Percentiles rank a stretch among this genome's conserved stretches.
phyloP scores from a whole-genome alignment of 352 stramenopile species.

The Phytophthora sansomeana region DNA sequence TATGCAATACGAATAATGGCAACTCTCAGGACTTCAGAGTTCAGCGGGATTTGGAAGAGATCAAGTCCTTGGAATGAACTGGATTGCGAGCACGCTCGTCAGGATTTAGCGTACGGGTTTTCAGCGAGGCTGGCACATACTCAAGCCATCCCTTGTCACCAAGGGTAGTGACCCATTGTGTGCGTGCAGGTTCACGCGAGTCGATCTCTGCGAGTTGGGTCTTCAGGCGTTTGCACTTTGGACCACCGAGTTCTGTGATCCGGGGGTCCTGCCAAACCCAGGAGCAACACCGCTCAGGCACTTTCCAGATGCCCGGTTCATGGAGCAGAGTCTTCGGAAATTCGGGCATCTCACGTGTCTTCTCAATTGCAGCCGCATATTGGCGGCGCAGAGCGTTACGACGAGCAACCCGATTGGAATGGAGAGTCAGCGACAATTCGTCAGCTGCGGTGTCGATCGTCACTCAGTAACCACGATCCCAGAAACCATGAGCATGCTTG shows the following conservation, averaged over 20 bases:
- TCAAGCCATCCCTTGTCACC: too few species aligned
- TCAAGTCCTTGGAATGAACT: too few species aligned
- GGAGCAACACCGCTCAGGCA: not conserved
- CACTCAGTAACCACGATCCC: not conserved
- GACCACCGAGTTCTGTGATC: not conserved
- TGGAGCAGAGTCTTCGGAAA: not conserved
- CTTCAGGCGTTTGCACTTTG: not conserved
- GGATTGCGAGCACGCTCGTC: too few species aligned
- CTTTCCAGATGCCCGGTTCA: not conserved
- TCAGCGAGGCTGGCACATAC: too few species aligned
- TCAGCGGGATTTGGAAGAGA: too few species aligned
- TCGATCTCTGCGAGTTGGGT: not conserved
- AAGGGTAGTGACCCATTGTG: too few species aligned
- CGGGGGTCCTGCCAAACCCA: not conserved
- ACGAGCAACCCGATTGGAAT: not conserved
- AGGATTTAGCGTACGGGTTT: too few species aligned
- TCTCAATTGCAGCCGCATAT: not conserved
- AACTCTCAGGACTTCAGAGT: too few species aligned
- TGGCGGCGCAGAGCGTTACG: not conserved
- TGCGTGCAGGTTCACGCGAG: not conserved
- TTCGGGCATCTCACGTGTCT: not conserved
- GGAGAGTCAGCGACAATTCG: not conserved
- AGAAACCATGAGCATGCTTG: not conserved
- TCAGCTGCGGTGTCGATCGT: not conserved
- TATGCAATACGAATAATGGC: too few species aligned